Base-by-base conservation (phyloP, 2,329 filamentous ascomycete genomes). In the Aspergillus sp. region DNA sequence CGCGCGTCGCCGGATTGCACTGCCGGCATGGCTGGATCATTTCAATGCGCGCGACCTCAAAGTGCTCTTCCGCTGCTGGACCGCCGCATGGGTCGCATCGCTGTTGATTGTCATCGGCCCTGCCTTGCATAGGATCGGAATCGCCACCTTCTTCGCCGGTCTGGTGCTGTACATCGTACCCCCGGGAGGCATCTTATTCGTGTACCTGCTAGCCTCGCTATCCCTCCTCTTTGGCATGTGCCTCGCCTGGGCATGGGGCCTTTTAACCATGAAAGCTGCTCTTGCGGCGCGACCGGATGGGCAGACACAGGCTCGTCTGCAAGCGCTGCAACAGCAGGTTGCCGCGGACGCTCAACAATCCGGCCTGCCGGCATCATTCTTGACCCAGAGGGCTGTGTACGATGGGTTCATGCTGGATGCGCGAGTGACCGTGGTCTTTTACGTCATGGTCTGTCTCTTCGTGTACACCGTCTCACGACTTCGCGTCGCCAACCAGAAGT, bases 21-120 rank as follows among this genome's bases (percentile, higher is more conserved):
- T 56, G 4, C 72, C 72, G 1, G 56, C 49, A 22, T 72, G 66
- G 62, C 63, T 74, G 32, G 69, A 81, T 29, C 82, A 82, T 62
- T 79, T 82, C 74, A 83, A 82, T 59, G 61, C 60, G 1, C 73
- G 74, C 50, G 81, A 83, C 53, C 67, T 83, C 54, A 82, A 82
- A 60, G 72, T 75, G 29, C 66, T 81, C 4, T 73, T 82, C 42
- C 79, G 81, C 59, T 83, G 81, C 65, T 78, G 73, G 60, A 67
- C 76, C 1, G 81, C 81, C 1, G 73, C 72, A 20, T 84, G 81
- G 81, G 73, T 78, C 3, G 73, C 76, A 4, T 74, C 73, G 4
- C 63, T 84, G 11, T 71, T 83, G 57, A 75, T 82, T n/a, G 75
- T 83, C 60, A 81, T 84, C 64, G 61, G 70, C 7, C 81, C 81